A percentile compares a stretch with the other conserved stretches of the same genome.
Evolutionary conservation across 2,329 filamentous ascomycete species (phyloP).

Genomic region (Arthrobotrys musiformis): DNA sequence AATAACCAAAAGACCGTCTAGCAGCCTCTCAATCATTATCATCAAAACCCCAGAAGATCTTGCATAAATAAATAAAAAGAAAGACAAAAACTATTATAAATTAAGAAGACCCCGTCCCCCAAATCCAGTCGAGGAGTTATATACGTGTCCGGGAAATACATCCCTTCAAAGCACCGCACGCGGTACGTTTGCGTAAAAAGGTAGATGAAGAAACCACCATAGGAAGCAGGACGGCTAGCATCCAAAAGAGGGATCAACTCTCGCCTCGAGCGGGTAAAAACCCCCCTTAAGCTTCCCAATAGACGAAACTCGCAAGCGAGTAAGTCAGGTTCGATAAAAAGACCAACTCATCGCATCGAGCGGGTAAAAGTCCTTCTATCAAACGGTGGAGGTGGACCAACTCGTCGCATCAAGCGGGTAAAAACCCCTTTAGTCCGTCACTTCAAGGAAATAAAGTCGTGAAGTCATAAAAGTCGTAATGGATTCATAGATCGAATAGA

Average conservation of each 20-base stretch:
- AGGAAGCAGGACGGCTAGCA: neutral
- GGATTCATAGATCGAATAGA: neutral
- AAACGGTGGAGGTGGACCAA: constrained; percentile 1
- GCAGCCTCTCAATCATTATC: too few species aligned
- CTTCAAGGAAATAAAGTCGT: neutral
- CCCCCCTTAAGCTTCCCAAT: neutral
- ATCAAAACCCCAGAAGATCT: neutral
- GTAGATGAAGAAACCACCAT: too few species aligned
- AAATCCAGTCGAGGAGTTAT: neutral
- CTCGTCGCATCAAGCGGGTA: constrained; percentile 50
- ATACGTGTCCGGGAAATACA: constrained; percentile 3
- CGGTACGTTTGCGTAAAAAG: too few species aligned
- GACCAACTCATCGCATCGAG: constrained; percentile 26
- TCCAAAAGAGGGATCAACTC: constrained; percentile 14
- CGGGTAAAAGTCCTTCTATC: constrained; percentile 18
- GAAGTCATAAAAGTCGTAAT: neutral
- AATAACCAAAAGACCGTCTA: neutral
- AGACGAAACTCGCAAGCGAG: too few species aligned
- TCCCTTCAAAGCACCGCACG: neutral
- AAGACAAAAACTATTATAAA: constrained; percentile 1
- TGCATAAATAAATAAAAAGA: neutral
- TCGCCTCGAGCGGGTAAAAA: constrained; percentile 38
- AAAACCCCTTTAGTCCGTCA: constrained; percentile 5
- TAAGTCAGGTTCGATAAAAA: too few species aligned
- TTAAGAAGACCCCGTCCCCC: neutral